Evolutionary conservation across 108 stramenopile species (phyloP).

Genomic region (Licmophora abbreviata): DNA sequence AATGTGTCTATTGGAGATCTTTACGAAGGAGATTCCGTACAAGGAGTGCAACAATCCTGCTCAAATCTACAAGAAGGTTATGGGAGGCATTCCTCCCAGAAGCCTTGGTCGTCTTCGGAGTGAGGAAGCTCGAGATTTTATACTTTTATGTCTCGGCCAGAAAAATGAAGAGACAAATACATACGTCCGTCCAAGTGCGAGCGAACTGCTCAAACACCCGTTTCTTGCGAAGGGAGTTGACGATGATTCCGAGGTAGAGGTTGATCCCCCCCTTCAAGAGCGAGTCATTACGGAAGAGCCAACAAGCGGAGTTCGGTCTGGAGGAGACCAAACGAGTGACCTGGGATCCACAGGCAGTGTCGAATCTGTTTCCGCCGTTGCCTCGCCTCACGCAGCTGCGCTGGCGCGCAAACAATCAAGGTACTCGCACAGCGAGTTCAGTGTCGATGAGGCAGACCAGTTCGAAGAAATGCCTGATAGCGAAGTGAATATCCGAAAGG

Average conservation of each 20-base stretch:
- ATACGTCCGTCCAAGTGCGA: slow-evolving; percentile 60
- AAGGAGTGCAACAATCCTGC: slow-evolving; percentile 89
- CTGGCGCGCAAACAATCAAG: too few relatives aligned
- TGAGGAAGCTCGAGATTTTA: slow-evolving; percentile 77
- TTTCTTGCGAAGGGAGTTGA: slow-evolving; percentile 70
- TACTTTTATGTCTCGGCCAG: slow-evolving; percentile 73
- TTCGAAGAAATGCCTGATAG: slow-evolving; percentile 85
- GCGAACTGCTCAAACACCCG: slow-evolving; percentile 61
- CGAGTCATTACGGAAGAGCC: slow-evolving; percentile 41
- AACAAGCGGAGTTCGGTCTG: not conserved
- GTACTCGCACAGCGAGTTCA: too few relatives aligned
- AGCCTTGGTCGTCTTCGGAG: slow-evolving; percentile 71
- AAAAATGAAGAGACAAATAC: slow-evolving; percentile 52
- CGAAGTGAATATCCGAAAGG: slow-evolving; percentile 76
- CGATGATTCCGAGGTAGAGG: slow-evolving; percentile 72
- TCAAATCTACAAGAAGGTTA: slow-evolving; percentile 96
- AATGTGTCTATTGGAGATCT: slow-evolving; percentile 96
- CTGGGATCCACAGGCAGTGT: not conserved
- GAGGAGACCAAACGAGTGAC: too few relatives aligned
- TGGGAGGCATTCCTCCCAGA: slow-evolving; percentile 74
- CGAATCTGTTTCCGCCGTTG: not conserved
- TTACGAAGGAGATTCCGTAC: slow-evolving; percentile 94
- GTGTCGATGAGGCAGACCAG: slow-evolving; percentile 49
- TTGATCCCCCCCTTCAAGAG: slow-evolving; percentile 66
- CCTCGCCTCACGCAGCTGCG: slow-evolving; percentile 1